Evolutionary conservation across 23 red algal species (phyloP).

Genomic region (Cyanidiococcus yangmingshanensis): DNA sequence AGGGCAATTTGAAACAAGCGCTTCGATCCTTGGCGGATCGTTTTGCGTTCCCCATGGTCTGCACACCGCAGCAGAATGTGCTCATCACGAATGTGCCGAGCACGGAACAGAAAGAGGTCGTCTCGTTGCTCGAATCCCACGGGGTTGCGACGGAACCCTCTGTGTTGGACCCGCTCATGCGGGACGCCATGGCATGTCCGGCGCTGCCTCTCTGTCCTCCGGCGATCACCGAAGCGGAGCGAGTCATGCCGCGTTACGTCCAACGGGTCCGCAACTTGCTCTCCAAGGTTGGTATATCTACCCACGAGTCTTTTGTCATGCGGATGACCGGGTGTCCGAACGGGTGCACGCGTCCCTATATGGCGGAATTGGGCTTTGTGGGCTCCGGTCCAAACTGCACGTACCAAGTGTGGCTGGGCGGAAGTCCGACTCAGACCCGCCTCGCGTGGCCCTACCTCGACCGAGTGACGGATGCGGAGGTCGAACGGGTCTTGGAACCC

Average conservation of each 20-base stretch:
- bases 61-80: slow-evolving; percentile 87
- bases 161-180: slow-evolving; percentile 33
- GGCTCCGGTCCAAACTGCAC: slow-evolving; percentile 49
- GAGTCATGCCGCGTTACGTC: slow-evolving; percentile 75
- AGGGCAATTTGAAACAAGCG: slow-evolving; percentile 64
- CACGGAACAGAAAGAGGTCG: slow-evolving; percentile 49
- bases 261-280: slow-evolving; percentile 58
- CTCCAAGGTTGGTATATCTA: slow-evolving; percentile 31
- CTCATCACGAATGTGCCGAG: slow-evolving; percentile 76
- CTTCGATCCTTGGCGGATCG: slow-evolving; percentile 57
- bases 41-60: slow-evolving; percentile 56
- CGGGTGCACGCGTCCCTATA: slow-evolving; percentile 92
- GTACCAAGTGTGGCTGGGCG: slow-evolving; percentile 96
- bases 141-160: slow-evolving; percentile 45
- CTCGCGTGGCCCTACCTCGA: slow-evolving; percentile 69
- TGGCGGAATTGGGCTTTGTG: slow-evolving; percentile 95
- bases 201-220: slow-evolving; percentile 86
- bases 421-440: slow-evolving; percentile 64
- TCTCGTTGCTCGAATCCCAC: slow-evolving; percentile 59
- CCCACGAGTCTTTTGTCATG: slow-evolving; percentile 47
- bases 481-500: slow-evolving; percentile 54
- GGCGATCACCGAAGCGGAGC: slow-evolving; percentile 80
- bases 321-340: slow-evolving; percentile 99
- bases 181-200: slow-evolving; percentile 89
- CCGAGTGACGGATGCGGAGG: slow-evolving; percentile 46